phyloP scores from a whole-genome alignment of 306 rosid species.

The Ceratonia siliqua region DNA sequence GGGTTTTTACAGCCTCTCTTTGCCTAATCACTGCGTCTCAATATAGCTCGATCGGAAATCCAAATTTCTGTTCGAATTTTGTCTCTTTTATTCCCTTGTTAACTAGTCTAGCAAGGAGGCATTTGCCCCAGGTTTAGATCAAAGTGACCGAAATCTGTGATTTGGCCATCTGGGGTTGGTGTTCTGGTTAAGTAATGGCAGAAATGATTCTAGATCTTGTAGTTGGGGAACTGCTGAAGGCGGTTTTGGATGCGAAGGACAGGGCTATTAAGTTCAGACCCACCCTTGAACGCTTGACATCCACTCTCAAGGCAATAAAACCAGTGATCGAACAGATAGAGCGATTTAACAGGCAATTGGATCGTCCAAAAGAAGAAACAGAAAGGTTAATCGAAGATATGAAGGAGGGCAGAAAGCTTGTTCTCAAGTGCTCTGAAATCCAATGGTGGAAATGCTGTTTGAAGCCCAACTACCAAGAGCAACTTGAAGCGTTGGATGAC shows the following conservation, averaged over 20 bases:
- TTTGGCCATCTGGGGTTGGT: neutral
- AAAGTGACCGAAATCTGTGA: neutral
- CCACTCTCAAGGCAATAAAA: conserved; percentile 17
- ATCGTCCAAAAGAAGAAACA: conserved; percentile 32
- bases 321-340: conserved; percentile 37
- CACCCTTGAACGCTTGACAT: conserved; percentile 21
- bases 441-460: conserved; percentile 37
- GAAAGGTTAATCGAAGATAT: conserved; percentile 9
- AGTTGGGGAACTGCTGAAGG: conserved; percentile 28
- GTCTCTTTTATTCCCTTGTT: neutral
- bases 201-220: conserved; percentile 34
- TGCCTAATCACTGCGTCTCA: no score
- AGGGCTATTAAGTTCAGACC: conserved; percentile 33
- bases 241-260: conserved; percentile 10
- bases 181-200: conserved; percentile 19
- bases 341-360: conserved; percentile 24
- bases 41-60: neutral
- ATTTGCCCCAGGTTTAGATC: neutral
- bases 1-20: no score
- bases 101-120: neutral
- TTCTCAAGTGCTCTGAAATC: conserved; percentile 38
- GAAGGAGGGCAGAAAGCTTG: conserved; percentile 32
- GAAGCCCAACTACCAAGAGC: conserved; percentile 29
- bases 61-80: neutral
- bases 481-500: conserved; percentile 40